Evolutionary conservation across 1,139 yeast genomes (phyloP).

Genomic region (Debaryomyces udenii): DNA sequence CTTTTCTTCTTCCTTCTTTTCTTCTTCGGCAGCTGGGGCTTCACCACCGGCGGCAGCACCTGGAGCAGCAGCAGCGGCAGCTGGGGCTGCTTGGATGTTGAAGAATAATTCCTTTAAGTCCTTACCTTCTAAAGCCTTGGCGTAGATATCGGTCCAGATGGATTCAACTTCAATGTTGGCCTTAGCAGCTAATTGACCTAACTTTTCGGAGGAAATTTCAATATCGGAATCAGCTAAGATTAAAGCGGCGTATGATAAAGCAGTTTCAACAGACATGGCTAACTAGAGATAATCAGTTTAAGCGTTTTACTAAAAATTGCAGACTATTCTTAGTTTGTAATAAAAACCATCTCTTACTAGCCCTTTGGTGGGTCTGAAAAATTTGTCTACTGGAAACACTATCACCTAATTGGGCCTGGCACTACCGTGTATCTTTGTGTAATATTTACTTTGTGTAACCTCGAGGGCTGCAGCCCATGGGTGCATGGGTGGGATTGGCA

Average conservation of each 20-base stretch:
- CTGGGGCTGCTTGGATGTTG: conserved; percentile 66
- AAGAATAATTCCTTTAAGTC: conserved; percentile 88
- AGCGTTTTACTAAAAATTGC: conserved; percentile 56
- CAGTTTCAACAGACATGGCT: conserved; percentile 59
- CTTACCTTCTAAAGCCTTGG: conserved; percentile 97
- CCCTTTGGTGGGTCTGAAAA: conserved; percentile 2
- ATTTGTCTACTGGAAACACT: conserved; percentile 3
- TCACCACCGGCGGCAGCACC: conserved; percentile 53
- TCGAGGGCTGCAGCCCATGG: conserved; percentile 7
- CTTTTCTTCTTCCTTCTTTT: conserved; percentile 63
- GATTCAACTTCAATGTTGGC: conserved; percentile 91
- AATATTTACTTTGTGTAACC: not conserved
- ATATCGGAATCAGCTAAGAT: conserved; percentile 97
- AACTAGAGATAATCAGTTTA: conserved; percentile 52
- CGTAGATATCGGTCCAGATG: conserved; percentile 94
- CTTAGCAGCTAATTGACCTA: conserved; percentile 70
- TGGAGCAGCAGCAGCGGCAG: conserved; percentile 63
- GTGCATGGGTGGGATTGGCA: not conserved
- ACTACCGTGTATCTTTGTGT: conserved; percentile 3
- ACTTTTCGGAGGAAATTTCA: conserved; percentile 93
- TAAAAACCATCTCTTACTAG: not conserved
- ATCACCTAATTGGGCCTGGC: conserved; percentile 10
- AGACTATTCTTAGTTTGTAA: conserved; percentile 65
- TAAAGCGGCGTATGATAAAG: conserved; percentile 90
- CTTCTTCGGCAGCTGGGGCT: conserved; percentile 51